Evolutionary conservation across 1,139 yeast genomes (phyloP).

Genomic region (Taiozyma sp.): DNA sequence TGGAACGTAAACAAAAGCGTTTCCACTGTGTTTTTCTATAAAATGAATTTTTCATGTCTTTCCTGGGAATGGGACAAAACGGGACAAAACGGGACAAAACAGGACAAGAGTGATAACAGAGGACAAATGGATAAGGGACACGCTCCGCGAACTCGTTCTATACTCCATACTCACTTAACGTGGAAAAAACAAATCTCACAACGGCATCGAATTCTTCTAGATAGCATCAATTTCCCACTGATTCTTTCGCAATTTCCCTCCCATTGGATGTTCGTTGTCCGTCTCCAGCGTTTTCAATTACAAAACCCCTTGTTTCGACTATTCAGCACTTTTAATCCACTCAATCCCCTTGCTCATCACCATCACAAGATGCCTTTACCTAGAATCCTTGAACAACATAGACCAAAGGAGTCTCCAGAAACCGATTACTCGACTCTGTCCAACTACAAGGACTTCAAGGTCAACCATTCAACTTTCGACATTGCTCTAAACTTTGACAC

Average conservation of each 20-base stretch:
- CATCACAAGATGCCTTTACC: conserved; percentile 11
- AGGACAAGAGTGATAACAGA: too few relatives aligned
- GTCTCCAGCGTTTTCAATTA: background rate
- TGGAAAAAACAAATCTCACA: too few relatives aligned
- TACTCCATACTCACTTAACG: too few relatives aligned
- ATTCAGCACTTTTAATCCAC: background rate
- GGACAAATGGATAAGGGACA: too few relatives aligned
- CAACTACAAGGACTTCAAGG: conserved; percentile 53
- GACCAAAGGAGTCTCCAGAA: conserved; percentile 36
- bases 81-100: too few relatives aligned
- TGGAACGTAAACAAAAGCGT: too few relatives aligned
- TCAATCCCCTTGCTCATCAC: background rate
- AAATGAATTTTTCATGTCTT: too few relatives aligned
- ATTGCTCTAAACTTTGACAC: conserved; percentile 53
- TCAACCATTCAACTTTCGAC: conserved; percentile 47
- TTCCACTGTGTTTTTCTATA: too few relatives aligned
- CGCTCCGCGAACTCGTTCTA: too few relatives aligned
- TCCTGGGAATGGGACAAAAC: too few relatives aligned
- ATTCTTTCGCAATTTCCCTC: background rate
- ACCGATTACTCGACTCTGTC: conserved; percentile 74
- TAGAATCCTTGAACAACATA: conserved; percentile 11
- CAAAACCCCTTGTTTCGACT: background rate
- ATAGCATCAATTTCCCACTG: too few relatives aligned
- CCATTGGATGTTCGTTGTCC: background rate
- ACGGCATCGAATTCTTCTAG: too few relatives aligned